Evolutionary conservation across 108 stramenopile species (phyloP).

Genomic region (Pinguiococcus pyrenoidosus): DNA sequence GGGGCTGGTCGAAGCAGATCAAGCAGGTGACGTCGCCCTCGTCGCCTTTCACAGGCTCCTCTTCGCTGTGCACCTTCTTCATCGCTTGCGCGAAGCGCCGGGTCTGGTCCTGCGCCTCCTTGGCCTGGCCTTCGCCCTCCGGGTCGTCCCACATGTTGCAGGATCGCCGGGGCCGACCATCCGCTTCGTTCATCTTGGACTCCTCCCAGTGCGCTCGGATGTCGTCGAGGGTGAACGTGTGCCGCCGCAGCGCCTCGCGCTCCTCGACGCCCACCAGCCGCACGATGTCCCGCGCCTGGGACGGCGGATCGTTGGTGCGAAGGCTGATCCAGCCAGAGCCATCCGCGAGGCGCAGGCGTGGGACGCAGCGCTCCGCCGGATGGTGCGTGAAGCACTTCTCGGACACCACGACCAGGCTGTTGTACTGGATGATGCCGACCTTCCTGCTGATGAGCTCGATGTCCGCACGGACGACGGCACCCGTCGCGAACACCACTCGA

Average conservation of each 20-base stretch:
- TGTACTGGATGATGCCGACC: conserved; percentile 41
- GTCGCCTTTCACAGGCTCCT: not conserved
- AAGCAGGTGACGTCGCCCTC: conserved; percentile 29
- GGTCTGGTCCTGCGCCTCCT: too few relatives aligned
- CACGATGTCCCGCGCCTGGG: conserved; percentile 44
- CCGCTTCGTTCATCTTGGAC: too few relatives aligned
- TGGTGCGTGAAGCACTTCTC: conserved; percentile 56
- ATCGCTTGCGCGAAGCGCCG: too few relatives aligned
- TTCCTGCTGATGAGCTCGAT: conserved; percentile 55
- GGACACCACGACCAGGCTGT: conserved; percentile 37
- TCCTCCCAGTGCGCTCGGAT: too few relatives aligned
- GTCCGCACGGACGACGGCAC: conserved; percentile 52
- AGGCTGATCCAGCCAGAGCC: conserved; percentile 63
- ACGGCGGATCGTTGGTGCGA: conserved; percentile 38
- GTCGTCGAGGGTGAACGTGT: too few relatives aligned
- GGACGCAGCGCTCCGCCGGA: conserved; percentile 57
- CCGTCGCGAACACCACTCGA: conserved; percentile 35
- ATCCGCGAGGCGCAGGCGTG: conserved; percentile 59
- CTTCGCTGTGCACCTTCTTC: too few relatives aligned
- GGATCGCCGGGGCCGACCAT: too few relatives aligned
- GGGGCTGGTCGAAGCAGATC: conserved; percentile 52
- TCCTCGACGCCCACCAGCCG: conserved; percentile 39
- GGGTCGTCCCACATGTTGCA: too few relatives aligned
- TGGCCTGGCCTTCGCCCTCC: too few relatives aligned
- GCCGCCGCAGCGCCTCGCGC: not conserved